Base-by-base conservation (phyloP, 2,329 filamentous ascomycete genomes). In the Aspergillus niger region DNA sequence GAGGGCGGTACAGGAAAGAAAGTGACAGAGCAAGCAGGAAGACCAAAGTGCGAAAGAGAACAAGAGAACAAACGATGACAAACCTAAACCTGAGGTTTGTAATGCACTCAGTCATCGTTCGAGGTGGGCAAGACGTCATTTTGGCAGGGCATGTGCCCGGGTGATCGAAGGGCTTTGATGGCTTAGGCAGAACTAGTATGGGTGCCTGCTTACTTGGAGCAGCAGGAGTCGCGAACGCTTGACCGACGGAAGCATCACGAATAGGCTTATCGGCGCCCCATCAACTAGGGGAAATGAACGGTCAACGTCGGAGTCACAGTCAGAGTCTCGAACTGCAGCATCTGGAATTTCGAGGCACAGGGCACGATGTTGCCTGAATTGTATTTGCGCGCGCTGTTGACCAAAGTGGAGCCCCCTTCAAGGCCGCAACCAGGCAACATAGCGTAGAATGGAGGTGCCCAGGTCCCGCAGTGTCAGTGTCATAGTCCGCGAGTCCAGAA, bases 141-240 rank as follows among this genome's bases (percentile, higher is more conserved):
- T 55, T 17, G 20, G 43, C 32, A 47, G 28, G 41, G 53, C 53
- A 55, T 55, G 53, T 55, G 53, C 53, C 53, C 41, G 28, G 47
- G 47, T 50, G 47, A 50, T 17, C 38, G 24, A 55, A 8, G 53
- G 53, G 53, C 53, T n/a, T 53, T 22, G 53, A 55, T 30, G 53
- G 53, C 53, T 55, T 55, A 55, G 53, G 53, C 53, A 55, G 53
- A 55, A 55, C 53, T 55, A 55, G 53, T 17, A 55, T 44, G 53
- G 53, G 26, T 55, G 53, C 53, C 53, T 55, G 53, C 53, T 55
- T 55, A 55, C 39, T 15, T 28, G 47, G 26, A 50, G 47, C 47
- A 50, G 24, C 47, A 50, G 47, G 47, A 20, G 24, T 50, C 47
- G 47, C 26, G 47, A 50, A 50, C 47, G 47, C 47, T 30, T 44